These are phyloP conservation scores for Claviceps pusilla DNA, from an alignment of 2,329 filamentous ascomycete species.

Conservation along the genomic window DNA sequence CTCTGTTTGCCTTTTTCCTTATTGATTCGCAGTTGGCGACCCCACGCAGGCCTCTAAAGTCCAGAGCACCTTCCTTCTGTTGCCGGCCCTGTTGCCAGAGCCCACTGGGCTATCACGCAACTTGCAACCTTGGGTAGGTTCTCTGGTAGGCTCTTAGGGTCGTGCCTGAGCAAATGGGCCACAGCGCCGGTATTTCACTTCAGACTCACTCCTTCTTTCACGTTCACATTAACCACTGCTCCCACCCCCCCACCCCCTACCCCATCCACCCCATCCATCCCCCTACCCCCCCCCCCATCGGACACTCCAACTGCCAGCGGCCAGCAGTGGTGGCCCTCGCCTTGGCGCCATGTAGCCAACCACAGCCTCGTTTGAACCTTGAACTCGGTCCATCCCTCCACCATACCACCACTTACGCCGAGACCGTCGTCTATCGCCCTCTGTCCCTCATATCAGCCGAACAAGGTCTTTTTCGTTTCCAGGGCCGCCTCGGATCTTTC, in stretches of 20 bases:
- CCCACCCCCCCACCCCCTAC: conserved; percentile 3
- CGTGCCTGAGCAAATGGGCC: not conserved
- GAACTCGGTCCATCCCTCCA: conserved; percentile 10
- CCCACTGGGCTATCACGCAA: not conserved
- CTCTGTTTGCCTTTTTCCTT: not conserved
- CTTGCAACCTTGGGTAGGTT: not conserved
- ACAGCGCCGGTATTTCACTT: not conserved
- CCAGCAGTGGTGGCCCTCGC: conserved; percentile 7
- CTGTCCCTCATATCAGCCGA: conserved; percentile 10
- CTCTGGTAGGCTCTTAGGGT: not conserved
- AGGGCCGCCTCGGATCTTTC: conserved; percentile 5
- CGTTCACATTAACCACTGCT: not conserved
- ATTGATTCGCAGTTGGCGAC: not conserved
- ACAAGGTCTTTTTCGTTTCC: conserved; percentile 7
- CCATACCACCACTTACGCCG: conserved; percentile 8
- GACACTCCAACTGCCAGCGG: conserved; percentile 5
- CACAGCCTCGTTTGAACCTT: conserved; percentile 10
- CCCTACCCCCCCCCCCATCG: not conserved
- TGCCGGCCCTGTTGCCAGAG: not conserved
- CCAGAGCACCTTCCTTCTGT: conserved; percentile 2
- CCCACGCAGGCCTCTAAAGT: conserved; percentile 2
- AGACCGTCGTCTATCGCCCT: conserved; percentile 10
- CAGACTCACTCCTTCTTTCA: conserved; percentile 6
- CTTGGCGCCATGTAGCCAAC: conserved; percentile 9
- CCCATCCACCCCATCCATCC: not conserved